phyloP scores from a whole-genome alignment of 1,284 basidiomycete species.

The Rugiboletus extremiorientalis region DNA sequence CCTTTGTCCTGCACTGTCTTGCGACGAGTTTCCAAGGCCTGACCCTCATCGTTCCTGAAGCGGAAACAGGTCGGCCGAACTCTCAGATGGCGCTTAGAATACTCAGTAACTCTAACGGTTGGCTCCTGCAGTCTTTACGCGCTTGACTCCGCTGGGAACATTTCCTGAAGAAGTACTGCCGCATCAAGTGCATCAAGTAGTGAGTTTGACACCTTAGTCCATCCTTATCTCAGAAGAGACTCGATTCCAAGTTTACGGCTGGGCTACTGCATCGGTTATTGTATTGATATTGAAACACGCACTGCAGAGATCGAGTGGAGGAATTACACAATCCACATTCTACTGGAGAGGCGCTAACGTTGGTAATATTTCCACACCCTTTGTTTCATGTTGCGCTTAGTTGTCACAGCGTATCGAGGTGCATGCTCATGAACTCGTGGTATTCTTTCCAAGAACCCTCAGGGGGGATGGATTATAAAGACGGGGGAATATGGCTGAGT shows the following conservation, averaged over 20 bases:
- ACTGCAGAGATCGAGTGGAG: neutral
- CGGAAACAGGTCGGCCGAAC: conserved; percentile 8
- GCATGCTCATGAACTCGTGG: conserved; percentile 17
- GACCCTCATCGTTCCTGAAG: neutral
- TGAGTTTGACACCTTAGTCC: conserved; percentile 5
- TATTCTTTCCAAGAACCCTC: conserved; percentile 14
- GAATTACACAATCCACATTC: neutral
- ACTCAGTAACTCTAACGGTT: neutral
- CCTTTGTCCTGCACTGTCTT: no score
- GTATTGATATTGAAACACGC: neutral
- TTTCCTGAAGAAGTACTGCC: neutral
- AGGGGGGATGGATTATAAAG: conserved; percentile 22
- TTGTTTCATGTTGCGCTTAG: neutral
- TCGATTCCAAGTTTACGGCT: neutral
- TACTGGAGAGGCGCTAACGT: conserved; percentile 1
- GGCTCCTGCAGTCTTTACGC: neutral
- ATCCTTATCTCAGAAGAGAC: neutral
- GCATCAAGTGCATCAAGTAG: neutral
- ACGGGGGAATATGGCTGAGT: conserved; percentile 6
- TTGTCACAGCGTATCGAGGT: conserved; percentile 1
- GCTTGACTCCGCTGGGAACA: neutral
- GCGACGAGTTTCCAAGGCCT: neutral
- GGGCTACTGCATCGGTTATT: neutral
- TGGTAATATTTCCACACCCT: neutral
- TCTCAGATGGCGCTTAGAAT: neutral